Evolutionary conservation across 768 basidiomycete species (phyloP).

Genomic region (Fomitopsis pulvina): DNA sequence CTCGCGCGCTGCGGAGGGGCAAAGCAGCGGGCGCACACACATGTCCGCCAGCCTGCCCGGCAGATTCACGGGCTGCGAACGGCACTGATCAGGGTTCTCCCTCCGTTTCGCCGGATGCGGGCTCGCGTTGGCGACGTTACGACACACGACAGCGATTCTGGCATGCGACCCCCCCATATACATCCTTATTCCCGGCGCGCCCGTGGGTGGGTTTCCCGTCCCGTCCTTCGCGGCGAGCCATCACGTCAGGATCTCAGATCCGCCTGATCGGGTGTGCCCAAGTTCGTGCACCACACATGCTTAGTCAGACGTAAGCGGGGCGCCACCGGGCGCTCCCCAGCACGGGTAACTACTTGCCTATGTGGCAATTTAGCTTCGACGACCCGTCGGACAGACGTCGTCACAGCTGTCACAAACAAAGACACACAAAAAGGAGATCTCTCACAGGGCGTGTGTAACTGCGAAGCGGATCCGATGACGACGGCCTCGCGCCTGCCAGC

Average conservation of each 20-base stretch:
- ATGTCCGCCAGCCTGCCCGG: not conserved
- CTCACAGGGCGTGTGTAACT: too few species aligned
- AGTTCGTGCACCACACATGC: too few species aligned
- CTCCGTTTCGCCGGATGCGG: not conserved
- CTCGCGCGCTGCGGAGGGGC: not conserved
- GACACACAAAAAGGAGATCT: too few species aligned
- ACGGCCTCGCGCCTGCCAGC: too few species aligned
- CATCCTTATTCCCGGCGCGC: not conserved
- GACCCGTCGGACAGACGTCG: too few species aligned
- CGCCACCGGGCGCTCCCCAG: too few species aligned
- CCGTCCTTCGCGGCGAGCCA: not conserved
- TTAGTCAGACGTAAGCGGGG: too few species aligned
- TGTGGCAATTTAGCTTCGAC: too few species aligned
- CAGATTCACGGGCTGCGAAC: not conserved
- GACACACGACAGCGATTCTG: not conserved
- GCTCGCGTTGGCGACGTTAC: not conserved
- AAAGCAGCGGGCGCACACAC: not conserved
- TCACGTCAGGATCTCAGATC: not conserved
- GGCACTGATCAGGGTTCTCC: not conserved
- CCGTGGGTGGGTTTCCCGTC: not conserved
- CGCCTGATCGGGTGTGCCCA: not conserved
- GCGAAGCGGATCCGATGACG: too few species aligned
- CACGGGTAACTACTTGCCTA: too few species aligned
- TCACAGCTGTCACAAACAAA: too few species aligned
- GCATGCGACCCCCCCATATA: not conserved